Conservation (phyloP, 345 rosid genomes). For the Punica granatum region DNA sequence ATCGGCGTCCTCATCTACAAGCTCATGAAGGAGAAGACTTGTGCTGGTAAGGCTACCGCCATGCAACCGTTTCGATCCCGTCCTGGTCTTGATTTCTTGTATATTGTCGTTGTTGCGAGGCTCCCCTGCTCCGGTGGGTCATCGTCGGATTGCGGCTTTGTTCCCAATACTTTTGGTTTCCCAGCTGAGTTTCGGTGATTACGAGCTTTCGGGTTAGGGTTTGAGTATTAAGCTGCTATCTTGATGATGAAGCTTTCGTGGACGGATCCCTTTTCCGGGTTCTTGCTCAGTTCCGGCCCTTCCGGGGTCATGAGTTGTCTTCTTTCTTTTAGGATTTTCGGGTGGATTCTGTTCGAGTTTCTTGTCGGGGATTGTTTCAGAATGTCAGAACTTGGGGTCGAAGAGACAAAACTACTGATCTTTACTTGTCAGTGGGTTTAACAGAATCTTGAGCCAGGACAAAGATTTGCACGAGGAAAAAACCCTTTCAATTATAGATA, state of each 20-base stretch:
- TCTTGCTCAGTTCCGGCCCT: background rate
- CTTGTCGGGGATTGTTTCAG: background rate
- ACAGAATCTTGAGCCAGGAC: background rate
- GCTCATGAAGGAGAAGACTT: slow-evolving; percentile 90
- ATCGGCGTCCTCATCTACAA: slow-evolving; percentile 90
- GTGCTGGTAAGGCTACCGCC: slow-evolving; percentile 69
- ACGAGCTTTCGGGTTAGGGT: background rate
- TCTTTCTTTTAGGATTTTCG: background rate
- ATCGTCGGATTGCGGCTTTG: background rate
- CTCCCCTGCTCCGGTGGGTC: background rate
- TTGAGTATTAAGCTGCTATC: background rate
- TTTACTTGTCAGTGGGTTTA: too few relatives aligned
- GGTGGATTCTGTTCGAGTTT: background rate
- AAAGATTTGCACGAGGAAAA: background rate
- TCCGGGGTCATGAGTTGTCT: background rate
- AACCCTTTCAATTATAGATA: background rate
- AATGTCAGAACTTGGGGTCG: too few relatives aligned
- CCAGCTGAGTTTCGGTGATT: background rate
- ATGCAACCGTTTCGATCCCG: background rate
- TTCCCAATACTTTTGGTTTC: background rate
- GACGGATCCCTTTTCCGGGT: background rate
- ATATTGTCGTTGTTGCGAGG: background rate
- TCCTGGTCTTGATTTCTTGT: background rate
- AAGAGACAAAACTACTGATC: too few relatives aligned
- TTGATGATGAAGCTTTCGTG: background rate